Base-by-base conservation (phyloP, 2,329 filamentous ascomycete genomes). In the Fonsecaea multimorphosa region DNA sequence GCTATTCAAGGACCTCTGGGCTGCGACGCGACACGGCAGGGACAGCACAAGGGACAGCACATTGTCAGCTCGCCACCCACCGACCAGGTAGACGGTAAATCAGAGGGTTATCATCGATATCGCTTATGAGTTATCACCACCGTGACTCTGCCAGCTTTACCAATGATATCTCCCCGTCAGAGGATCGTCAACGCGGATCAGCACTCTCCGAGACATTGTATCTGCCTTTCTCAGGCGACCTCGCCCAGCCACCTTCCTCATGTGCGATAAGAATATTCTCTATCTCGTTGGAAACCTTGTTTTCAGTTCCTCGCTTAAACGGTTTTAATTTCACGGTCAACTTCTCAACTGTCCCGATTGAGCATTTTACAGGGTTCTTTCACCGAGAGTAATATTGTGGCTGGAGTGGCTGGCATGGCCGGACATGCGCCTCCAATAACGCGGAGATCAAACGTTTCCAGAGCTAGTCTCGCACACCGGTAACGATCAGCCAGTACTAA, bases 321-420 rank as follows among this genome's bases (percentile, higher is more conserved):
- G 63, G n/a, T 40, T 46, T 65, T 65, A 61, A 65, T 65, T 62
- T 58, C 63, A 62, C 63, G 58, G 40, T 32, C 63, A 57, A 65
- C 49, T 58, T 62, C 58, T 65, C 32, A 58, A 49, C 58, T 51
- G 63, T 65, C 63, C 57, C 58, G 40, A 65, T 65, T 31, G 29
- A 31, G 8, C 29, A 31, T 4, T 31, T 2, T 6, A 31, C 29
- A 31, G 29, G 29, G 29, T 31, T 31, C 29, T 4, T 31, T 3
- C 8, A 4, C 29, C 29, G 29, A 31, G 3, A 31, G 29, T 3
- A 31, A 31, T 31, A 31, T 31, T 31, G 29, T 31, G 29, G 29
- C 29, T 31, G 29, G 29, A 3, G 29, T 65, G 63, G 29, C 29
- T 31, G 29, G 29, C 29, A 8, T 65, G 63, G 58, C 63, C 57